These are phyloP conservation scores for Allomyces macrogynus DNA, from an alignment of 192 early-diverging fungal genomes.

Conservation along the genomic window DNA sequence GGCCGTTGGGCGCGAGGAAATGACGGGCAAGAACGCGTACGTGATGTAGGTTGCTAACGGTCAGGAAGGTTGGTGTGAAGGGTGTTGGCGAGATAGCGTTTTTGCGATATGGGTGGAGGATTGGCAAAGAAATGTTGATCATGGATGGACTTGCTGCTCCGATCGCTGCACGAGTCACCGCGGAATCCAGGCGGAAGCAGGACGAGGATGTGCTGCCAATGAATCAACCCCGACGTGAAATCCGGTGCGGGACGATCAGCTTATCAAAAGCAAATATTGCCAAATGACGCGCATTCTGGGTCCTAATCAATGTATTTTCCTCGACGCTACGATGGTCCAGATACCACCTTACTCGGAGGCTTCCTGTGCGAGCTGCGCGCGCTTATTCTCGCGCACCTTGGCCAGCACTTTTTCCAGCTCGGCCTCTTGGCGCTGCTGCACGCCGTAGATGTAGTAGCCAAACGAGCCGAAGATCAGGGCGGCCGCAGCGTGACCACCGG, in stretches of 20 bases:
- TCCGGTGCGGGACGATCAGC: no score
- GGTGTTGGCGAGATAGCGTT: no score
- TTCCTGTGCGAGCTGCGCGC: not conserved
- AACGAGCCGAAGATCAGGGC: not conserved
- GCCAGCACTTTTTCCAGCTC: not conserved
- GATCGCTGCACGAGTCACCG: no score
- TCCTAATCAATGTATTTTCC: not conserved
- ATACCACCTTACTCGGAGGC: not conserved
- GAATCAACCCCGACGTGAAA: no score
- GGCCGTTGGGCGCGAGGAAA: slow-evolving; percentile 15
- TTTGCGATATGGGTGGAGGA: no score
- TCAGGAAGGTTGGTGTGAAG: no score
- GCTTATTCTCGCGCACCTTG: not conserved
- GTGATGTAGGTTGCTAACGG: not conserved
- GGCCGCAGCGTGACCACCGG: not conserved
- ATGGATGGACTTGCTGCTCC: no score
- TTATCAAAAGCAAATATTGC: no score
- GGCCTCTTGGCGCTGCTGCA: not conserved
- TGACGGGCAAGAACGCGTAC: slow-evolving; percentile 4
- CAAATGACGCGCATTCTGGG: no score
- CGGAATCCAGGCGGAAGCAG: no score
- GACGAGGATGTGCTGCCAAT: no score
- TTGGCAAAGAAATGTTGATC: no score
- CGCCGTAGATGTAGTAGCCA: not conserved
- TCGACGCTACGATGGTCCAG: not conserved